A percentile compares a stretch with the other conserved stretches of the same genome.
Conservation (phyloP, 2,329 filamentous ascomycete genomes). For the Cercospora zeina region DNA sequence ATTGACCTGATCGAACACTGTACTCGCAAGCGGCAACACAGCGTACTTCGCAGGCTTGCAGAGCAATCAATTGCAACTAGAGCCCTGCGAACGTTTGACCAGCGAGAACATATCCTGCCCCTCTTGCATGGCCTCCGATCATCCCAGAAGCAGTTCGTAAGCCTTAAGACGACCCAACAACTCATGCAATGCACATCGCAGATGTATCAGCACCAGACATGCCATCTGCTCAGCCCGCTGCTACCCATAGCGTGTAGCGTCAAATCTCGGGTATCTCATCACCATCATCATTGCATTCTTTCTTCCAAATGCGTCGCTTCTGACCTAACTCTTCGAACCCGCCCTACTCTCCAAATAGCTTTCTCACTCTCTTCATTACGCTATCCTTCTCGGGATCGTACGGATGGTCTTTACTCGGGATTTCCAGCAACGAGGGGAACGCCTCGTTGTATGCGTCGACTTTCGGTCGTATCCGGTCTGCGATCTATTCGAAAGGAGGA, state of each 20-base stretch:
- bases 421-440: conserved; percentile 94
- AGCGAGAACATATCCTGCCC: too few species aligned
- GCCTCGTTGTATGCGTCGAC: conserved; percentile 91
- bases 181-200: too few species aligned
- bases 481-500: conserved; percentile 63
- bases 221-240: neutral
- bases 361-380: conserved; percentile 81
- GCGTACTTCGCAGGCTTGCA: too few species aligned
- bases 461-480: conserved; percentile 85
- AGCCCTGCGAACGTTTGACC: too few species aligned
- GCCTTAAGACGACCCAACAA: too few species aligned
- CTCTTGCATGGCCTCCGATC: too few species aligned
- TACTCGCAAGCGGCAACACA: too few species aligned
- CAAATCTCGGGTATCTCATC: conserved; percentile 1
- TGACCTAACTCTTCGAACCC: neutral
- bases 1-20: too few species aligned
- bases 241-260: neutral
- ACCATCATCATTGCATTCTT: neutral
- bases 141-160: too few species aligned
- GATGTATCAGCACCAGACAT: neutral
- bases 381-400: conserved; percentile 99
- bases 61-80: too few species aligned
- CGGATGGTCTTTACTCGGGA: conserved; percentile 97
- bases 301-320: neutral
- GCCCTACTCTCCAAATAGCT: conserved; percentile 66